Conservation (phyloP, 176 grass and related monocot species). For the Aechmea fasciata region DNA sequence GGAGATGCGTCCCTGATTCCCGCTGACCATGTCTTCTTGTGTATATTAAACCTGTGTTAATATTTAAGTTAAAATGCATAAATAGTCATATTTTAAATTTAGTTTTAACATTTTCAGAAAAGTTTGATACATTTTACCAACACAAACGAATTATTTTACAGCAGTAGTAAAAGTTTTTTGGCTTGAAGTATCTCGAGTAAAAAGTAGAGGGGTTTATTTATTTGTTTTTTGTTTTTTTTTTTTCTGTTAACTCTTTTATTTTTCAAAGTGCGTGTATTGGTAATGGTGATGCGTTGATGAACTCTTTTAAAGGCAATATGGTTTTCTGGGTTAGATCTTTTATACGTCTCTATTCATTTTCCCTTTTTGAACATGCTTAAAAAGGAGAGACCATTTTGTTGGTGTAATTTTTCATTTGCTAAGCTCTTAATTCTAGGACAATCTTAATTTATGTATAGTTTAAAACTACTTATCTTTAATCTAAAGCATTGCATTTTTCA, state of each 20-base stretch:
- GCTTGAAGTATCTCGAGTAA: too few relatives aligned
- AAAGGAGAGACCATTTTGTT: background rate
- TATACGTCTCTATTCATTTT: background rate
- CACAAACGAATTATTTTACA: too few relatives aligned
- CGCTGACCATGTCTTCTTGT: conserved; percentile 11
- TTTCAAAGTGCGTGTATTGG: conserved; percentile 4
- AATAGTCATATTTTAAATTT: too few relatives aligned
- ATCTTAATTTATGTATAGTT: too few relatives aligned
- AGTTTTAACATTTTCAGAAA: too few relatives aligned
- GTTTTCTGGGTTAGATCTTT: conserved; percentile 30
- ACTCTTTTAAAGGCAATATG: conserved; percentile 5
- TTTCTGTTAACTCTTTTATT: conserved; percentile 5
- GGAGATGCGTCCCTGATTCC: conserved; percentile 28
- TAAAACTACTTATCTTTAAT: too few relatives aligned
- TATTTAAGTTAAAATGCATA: too few relatives aligned
- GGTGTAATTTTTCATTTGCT: background rate
- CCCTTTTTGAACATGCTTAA: background rate
- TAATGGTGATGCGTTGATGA: conserved; percentile 16
- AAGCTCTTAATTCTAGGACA: too few relatives aligned
- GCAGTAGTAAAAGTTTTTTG: too few relatives aligned
- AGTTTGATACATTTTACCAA: too few relatives aligned
- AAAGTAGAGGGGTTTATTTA: background rate
- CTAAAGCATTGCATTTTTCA: too few relatives aligned
- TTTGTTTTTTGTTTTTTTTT: conserved; percentile 9
- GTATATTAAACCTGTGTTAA: background rate